Conservation (phyloP, 2,329 filamentous ascomycete genomes). For the Furcasterigmium furcatum region DNA sequence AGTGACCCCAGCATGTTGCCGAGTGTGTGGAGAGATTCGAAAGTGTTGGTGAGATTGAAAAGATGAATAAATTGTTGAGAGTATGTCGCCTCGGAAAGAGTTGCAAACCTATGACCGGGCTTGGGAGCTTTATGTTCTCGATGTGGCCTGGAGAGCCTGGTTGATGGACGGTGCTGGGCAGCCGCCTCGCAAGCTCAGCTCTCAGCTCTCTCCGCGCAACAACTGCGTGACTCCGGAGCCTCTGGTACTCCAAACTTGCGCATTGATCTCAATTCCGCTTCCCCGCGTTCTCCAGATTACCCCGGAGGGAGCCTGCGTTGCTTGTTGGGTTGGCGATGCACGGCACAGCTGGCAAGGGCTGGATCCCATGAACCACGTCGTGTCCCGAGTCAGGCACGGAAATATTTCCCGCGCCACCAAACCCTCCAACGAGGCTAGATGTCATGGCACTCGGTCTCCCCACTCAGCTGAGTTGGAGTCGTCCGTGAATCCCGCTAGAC, state of each 20-base stretch:
- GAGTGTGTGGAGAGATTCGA: not conserved
- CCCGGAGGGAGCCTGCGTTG: not conserved
- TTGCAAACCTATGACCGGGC: not conserved
- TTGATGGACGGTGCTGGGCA: not conserved
- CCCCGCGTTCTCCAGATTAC: not conserved
- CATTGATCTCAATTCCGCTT: not conserved
- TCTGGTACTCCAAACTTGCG: not conserved
- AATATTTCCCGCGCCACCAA: not conserved
- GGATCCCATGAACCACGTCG: not conserved
- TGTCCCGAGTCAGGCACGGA: not conserved
- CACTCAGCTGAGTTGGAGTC: not conserved
- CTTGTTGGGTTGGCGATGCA: not conserved
- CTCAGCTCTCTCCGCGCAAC: not conserved
- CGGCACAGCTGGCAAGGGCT: not conserved
- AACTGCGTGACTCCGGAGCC: not conserved
- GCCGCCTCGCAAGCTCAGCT: not conserved
- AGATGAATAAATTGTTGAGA: not conserved
- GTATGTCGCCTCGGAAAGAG: not conserved
- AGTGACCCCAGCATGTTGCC: not conserved
- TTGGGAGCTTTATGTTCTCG: not conserved
- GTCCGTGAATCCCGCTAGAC: not conserved
- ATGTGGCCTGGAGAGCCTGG: not conserved
- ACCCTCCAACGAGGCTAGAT: not conserved
- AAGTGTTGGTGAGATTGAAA: not conserved
- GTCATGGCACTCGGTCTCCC: not conserved